Evolutionary conservation across 176 grass and related monocot genomes (phyloP), one percentile per base, ranked within the genome.

Genomic region (Eleusine indica): DNA sequence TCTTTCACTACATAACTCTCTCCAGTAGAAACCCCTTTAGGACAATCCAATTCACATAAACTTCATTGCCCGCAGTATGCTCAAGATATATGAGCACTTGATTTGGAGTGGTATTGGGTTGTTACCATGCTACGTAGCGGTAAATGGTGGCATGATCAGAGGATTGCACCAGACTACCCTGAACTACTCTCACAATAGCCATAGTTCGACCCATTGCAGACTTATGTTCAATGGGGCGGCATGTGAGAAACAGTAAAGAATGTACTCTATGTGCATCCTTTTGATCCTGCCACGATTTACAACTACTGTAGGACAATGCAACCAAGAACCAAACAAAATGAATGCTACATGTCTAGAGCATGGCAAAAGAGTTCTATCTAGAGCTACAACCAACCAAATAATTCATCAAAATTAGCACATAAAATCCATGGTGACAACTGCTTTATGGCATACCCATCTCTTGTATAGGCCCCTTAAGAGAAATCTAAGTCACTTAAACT

Each of bases 71-170:
- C 15, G 4, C 3, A 46, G 5, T 16, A 7, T 49, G 69, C 13
- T 1, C 22, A 35, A 35, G 52, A 4, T 9, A 46, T 46, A 46
- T 8, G 28, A 37, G 71, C 25, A 52, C 6, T 53, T 30, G 2
- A 19, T 3, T 74, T 74, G 14, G 28, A 53, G 47, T 74, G 28
- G 3, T 28, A 74, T 18, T 28, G 70, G 46, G 16, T 74, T 16
- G 46, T 35, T 35, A 35, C 32, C 32, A 40, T 40, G 19, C 74
- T 60, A 60, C 18, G 5, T 60, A 76, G 53, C 13, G 4, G 53
- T 60, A 76, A 76, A 76, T 25, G 35, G 73, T 58, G 52, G 10
- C 30, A 53, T 22, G 77, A 53, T 37, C 62, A 79, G 61, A 66
- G 25, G 64, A 38, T 11, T 79, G 62, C 29, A 67, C 29, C 49